These are phyloP conservation scores for Eucalyptus victrix DNA, from an alignment of 345 rosid genomes.

Conservation along the genomic window DNA sequence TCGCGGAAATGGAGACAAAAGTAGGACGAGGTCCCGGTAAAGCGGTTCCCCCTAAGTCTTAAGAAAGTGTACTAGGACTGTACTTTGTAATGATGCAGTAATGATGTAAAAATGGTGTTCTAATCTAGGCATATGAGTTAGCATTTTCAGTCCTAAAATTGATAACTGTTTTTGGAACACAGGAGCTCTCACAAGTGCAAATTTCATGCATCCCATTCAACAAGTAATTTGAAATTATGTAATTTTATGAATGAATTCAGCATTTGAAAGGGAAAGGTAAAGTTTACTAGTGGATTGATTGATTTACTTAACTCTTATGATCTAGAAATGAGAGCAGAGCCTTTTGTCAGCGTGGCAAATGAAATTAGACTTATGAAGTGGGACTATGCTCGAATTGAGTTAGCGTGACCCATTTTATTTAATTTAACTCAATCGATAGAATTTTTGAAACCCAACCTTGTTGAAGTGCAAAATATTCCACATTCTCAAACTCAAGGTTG, in stretches of 20 bases:
- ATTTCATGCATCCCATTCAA: neutral
- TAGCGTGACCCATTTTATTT: fast-evolving
- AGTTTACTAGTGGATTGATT: neutral
- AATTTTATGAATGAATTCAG: neutral
- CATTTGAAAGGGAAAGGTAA: neutral
- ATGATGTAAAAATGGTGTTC: neutral
- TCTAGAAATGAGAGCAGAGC: neutral
- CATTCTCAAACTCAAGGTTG: neutral
- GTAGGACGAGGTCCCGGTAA: neutral
- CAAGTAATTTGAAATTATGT: neutral
- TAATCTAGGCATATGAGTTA: neutral
- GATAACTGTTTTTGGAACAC: too few species aligned
- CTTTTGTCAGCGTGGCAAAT: fast-evolving
- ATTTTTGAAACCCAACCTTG: neutral
- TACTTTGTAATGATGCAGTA: neutral
- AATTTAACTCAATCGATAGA: neutral
- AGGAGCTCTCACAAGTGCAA: neutral
- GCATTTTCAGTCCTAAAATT: neutral
- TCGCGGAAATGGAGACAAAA: neutral
- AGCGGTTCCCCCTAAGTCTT: neutral
- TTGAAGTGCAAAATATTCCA: fast-evolving
- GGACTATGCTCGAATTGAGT: neutral
- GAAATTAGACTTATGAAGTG: neutral
- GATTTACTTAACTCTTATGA: neutral
- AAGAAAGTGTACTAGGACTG: neutral